Conservation (phyloP, 768 basidiomycete genomes). For the Pleurotus platypus region DNA sequence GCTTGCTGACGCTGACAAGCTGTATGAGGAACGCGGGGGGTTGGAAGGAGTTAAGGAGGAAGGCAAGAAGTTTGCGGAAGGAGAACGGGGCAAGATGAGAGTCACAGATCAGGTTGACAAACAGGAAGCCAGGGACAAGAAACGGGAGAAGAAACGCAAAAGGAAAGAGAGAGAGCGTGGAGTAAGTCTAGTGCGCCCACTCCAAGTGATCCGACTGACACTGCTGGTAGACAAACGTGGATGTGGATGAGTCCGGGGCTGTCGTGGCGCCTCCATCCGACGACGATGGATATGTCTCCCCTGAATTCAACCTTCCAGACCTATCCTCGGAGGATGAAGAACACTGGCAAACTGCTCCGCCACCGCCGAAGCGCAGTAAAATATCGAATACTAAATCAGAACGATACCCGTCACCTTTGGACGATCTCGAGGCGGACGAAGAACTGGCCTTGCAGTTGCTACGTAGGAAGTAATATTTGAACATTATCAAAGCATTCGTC, state of each 20-base stretch:
- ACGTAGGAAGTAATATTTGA: slow-evolving; percentile 20
- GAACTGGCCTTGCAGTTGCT: slow-evolving; percentile 63
- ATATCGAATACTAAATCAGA: slow-evolving; percentile 12
- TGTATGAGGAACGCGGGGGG: slow-evolving; percentile 62
- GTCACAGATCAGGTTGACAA: slow-evolving; percentile 73
- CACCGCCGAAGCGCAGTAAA: slow-evolving; percentile 26
- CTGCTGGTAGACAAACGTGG: neutral
- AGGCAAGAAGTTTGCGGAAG: slow-evolving; percentile 66
- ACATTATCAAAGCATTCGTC: neutral
- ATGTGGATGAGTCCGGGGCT: neutral
- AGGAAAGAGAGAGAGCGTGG: slow-evolving; percentile 12
- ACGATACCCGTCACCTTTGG: slow-evolving; percentile 9
- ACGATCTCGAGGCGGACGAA: slow-evolving; percentile 32
- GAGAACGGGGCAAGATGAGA: slow-evolving; percentile 70
- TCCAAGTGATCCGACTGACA: too few relatives aligned
- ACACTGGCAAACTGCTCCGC: slow-evolving; percentile 28
- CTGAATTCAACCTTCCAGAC: slow-evolving; percentile 56
- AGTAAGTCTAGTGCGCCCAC: neutral
- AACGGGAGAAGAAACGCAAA: slow-evolving; percentile 28
- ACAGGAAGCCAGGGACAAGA: slow-evolving; percentile 78
- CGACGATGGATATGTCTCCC: slow-evolving; percentile 70
- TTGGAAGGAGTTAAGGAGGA: slow-evolving; percentile 62
- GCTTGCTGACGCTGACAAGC: slow-evolving; percentile 71
- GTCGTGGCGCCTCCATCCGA: slow-evolving; percentile 19
- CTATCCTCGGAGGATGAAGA: slow-evolving; percentile 24